Evolutionary conservation across 2,329 filamentous ascomycete genomes (phyloP), one percentile per base, ranked within the genome.

Genomic region (Pezicula radicicola): DNA sequence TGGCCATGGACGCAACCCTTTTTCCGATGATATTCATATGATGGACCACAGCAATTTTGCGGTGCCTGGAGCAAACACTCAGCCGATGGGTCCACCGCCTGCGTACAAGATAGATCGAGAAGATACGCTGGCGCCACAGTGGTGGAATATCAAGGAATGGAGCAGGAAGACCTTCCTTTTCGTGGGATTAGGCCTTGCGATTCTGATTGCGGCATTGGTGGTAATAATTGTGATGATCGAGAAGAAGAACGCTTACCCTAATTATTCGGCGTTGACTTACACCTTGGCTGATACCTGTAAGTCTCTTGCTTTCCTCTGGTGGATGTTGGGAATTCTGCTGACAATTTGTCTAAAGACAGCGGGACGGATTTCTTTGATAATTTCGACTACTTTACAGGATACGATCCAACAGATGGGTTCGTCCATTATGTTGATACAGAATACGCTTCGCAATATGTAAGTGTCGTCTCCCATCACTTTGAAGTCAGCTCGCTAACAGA

Each of bases 111-210:
- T 60, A 16, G 53, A 63, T 43, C 28, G 43, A n/a, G 50, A 56
- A 3, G 55, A 51, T 45, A 54, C 54, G 6, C 48, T 55, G 21
- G 37, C 48, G 10, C 57, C 55, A 13, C 47, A 46, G 16, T 70
- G 68, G 70, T 81, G 75, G 65, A 72, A 83, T 55, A 74, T 76
- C 0, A 70, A 71, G 46, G 71, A 71, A 44, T 86, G 82, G 83
- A 68, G 74, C 39, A 75, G 76, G 62, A 75, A 73, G 52, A 72
- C 69, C 10, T 84, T 77, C 76, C 63, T 73, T 19, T 67, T 72
- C 33, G 61, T 78, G 6, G 72, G 57, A 3, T 62, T 69, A 1
- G 56, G 71, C 1, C 50, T 74, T 2, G 66, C 67, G 21, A 55
- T 74, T 33, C 57, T 77, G 8, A 63, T 85, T 13, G 60, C 80